Base-by-base conservation (phyloP, 2,329 filamentous ascomycete genomes). In the Aspergillus sergii region DNA sequence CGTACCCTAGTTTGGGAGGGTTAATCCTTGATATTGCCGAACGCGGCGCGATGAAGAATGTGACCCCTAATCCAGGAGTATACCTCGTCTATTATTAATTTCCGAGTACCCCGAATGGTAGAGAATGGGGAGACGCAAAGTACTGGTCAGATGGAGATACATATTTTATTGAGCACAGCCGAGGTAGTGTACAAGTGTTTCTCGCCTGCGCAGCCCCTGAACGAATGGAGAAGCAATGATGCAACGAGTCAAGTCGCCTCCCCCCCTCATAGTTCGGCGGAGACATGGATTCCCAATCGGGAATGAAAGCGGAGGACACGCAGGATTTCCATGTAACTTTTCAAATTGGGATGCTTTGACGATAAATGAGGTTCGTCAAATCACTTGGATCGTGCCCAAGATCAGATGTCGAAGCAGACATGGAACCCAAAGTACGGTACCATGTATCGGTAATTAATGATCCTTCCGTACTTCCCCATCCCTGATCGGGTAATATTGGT, bases 401-500 rank as follows among this genome's bases (percentile, higher is more conserved):
- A 19, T 50, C 7, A 50, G 28, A 51, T 11, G 48, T n/a, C 32
- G 26, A n/a, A 32, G 30, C 21, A n/a, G 28, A 51, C 48, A 50
- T 10, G 46, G 46, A 50, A 50, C 23, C 26, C 14, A 30, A 50
- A 50, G 46, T 11, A 51, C 48, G 5, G 48, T 51, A 51, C 48
- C 28, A 32, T 32, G 48, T 51, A 34, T 6, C 48, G 26, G 32
- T 34, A 19, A 54, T 11, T 54, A 19, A 28, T n/a, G 26, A 28
- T 16, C 6, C 50, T 23, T 16, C 23, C 23, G 23, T 26, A 26
- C 23, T 26, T 26, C 7, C 16, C 19, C 30, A 55, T 11, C 21
- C 51, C 51, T 32, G 16, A 55, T 55, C 51, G 34, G 51, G 51
- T 55, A 55, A 55, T 55, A 55, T 55, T 55, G 51, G 51, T 8